These are phyloP conservation scores for Tolypocladium inflatum DNA, from an alignment of 2,329 filamentous ascomycete genomes.

Conservation along the genomic window DNA sequence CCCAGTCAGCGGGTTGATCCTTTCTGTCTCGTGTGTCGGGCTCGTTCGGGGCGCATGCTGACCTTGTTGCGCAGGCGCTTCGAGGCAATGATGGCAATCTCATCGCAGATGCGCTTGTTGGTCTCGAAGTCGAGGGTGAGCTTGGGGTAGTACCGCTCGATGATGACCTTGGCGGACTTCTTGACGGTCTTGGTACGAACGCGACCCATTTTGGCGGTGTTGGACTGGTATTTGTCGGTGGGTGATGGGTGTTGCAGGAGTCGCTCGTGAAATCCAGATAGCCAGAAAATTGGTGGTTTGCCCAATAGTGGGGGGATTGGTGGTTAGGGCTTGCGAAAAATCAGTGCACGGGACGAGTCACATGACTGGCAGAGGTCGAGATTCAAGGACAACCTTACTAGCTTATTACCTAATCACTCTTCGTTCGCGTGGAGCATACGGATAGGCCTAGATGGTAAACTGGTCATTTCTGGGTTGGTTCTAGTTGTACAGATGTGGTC, in stretches of 20 bases:
- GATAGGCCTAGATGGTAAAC: not conserved
- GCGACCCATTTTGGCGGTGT: constrained; percentile 58
- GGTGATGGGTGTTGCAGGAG: constrained; percentile 20
- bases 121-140: constrained; percentile 99
- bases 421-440: not conserved
- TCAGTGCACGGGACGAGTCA: constrained; percentile 12
- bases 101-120: constrained; percentile 99
- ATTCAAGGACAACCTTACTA: too few relatives aligned
- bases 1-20: constrained; percentile 5
- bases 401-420: not conserved
- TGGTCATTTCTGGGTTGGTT: not conserved
- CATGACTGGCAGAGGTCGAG: constrained; percentile 10
- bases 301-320: constrained; percentile 9
- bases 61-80: constrained; percentile 99
- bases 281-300: constrained; percentile 19
- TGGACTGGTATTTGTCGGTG: constrained; percentile 26
- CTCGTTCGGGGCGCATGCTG: constrained; percentile 14
- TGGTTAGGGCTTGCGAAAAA: constrained; percentile 19
- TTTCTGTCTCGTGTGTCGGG: not conserved
- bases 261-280: constrained; percentile 14
- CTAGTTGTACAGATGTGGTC: constrained; percentile 7
- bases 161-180: constrained; percentile 96
- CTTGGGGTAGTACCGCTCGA: constrained; percentile 96
- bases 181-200: constrained; percentile 63
- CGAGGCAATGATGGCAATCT: constrained; percentile 97